Evolutionary conservation across 768 basidiomycete genomes (phyloP).

Genomic region (Hericium alpestre): DNA sequence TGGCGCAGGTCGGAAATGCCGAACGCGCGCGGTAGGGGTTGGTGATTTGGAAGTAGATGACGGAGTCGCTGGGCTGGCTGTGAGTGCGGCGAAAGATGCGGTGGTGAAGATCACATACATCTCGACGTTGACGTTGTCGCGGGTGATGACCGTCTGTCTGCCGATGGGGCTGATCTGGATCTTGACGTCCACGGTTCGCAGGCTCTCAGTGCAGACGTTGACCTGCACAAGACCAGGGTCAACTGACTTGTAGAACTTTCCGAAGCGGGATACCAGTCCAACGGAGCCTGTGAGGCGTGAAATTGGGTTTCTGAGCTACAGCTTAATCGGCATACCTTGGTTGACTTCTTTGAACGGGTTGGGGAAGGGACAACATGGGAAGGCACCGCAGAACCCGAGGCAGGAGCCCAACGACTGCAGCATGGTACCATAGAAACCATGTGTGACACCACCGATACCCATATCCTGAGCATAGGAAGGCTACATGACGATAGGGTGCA

Average conservation of each 20-base stretch:
- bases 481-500: conserved; percentile 19
- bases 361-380: conserved; percentile 78
- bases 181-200: conserved; percentile 86
- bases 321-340: conserved; percentile 43
- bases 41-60: conserved; percentile 85
- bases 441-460: conserved; percentile 64
- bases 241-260: conserved; percentile 92
- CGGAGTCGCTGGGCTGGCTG: conserved; percentile 65
- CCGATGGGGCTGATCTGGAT: conserved; percentile 90
- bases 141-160: conserved; percentile 82
- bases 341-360: conserved; percentile 81
- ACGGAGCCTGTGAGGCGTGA: conserved; percentile 52
- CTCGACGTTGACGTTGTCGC: conserved; percentile 93
- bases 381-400: conserved; percentile 60
- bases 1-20: conserved; percentile 85
- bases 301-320: conserved; percentile 1
- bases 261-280: conserved; percentile 87
- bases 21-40: conserved; percentile 89
- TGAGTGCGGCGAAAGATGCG: conserved; percentile 8
- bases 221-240: conserved; percentile 87
- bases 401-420: conserved; percentile 58
- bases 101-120: conserved; percentile 39
- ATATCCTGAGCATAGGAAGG: conserved; percentile 89
- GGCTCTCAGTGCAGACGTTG: conserved; percentile 87
- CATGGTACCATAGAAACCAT: conserved; percentile 79